Evolutionary conservation across 2,329 filamentous ascomycete genomes (phyloP).

Genomic region (Chaetomium olivaceum): DNA sequence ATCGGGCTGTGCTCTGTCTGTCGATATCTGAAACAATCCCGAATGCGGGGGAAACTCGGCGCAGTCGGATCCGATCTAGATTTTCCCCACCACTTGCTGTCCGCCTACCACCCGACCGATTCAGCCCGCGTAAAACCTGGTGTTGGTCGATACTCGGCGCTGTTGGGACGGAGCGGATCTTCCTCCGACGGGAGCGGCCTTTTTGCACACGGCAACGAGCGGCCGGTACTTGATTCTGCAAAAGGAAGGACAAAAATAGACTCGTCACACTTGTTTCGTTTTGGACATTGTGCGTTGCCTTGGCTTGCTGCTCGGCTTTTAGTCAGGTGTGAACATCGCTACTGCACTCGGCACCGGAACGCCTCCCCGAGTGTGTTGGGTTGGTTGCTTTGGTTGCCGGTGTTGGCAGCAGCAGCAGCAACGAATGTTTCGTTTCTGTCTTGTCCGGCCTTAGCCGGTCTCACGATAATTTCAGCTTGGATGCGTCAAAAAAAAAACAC

Average conservation of each 20-base stretch:
- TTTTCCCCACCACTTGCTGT: not conserved
- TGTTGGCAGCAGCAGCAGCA: not conserved
- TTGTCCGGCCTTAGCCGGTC: not conserved
- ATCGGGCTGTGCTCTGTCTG: not conserved
- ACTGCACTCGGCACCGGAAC: not conserved
- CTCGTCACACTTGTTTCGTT: not conserved
- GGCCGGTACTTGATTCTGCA: not conserved
- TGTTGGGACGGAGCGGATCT: not conserved
- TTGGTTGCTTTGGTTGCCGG: not conserved
- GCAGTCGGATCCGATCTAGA: not conserved
- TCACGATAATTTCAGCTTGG: not conserved
- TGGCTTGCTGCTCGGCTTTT: not conserved
- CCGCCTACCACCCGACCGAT: not conserved
- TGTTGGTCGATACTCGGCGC: not conserved
- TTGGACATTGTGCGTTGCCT: not conserved
- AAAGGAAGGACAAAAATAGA: not conserved
- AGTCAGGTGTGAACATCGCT: not conserved
- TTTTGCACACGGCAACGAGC: not conserved
- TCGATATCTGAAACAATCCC: slow-evolving; percentile 17
- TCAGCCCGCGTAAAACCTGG: slow-evolving; percentile 2
- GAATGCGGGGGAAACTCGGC: slow-evolving; percentile 8
- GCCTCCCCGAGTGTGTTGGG: not conserved
- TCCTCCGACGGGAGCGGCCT: too few relatives aligned
- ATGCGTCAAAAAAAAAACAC: not conserved
- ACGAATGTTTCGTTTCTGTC: not conserved